These are phyloP conservation scores for Picea engelmannii DNA, from an alignment of 83 land plant genomes.

Conservation along the genomic window DNA sequence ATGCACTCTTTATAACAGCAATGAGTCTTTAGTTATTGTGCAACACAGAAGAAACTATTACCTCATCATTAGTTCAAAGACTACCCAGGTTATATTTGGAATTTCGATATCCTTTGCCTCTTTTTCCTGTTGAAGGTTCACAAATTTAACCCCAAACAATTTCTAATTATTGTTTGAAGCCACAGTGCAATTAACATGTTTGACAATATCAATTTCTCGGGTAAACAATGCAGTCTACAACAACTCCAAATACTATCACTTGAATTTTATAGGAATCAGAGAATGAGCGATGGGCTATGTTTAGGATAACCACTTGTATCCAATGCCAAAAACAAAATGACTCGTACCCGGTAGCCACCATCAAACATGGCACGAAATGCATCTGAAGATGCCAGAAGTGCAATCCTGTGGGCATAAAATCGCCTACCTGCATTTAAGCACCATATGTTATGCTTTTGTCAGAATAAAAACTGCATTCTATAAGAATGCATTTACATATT, in stretches of 20 bases:
- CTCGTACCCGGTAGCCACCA: conserved; percentile 95
- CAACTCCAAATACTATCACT: neutral
- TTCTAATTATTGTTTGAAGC: too few relatives aligned
- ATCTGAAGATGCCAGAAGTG: conserved; percentile 97
- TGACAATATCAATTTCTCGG: neutral
- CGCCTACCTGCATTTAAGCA: conserved; percentile 60
- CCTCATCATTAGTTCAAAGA: conserved; percentile 99
- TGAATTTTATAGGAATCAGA: neutral
- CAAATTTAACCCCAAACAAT: neutral
- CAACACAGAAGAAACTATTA: conserved; percentile 3
- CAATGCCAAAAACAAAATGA: neutral
- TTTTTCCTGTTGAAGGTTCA: conserved; percentile 64
- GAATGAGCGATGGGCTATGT: neutral
- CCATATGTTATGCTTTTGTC: neutral
- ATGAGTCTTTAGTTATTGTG: too few relatives aligned
- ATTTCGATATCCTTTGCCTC: conserved; percentile 94
- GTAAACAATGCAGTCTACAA: neutral
- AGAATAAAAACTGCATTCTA: neutral
- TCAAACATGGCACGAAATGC: conserved; percentile 99
- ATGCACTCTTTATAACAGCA: too few relatives aligned
- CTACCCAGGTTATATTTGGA: conserved; percentile 97
- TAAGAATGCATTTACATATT: neutral
- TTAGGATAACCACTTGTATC: neutral
- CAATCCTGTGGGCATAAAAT: conserved; percentile 93
- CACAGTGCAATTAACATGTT: too few relatives aligned